A percentile compares a stretch with the other conserved stretches of the same genome.
These are phyloP conservation scores for Trichoderma atroviride DNA, from an alignment of 2,329 filamentous ascomycete genomes.

Conservation along the genomic window DNA sequence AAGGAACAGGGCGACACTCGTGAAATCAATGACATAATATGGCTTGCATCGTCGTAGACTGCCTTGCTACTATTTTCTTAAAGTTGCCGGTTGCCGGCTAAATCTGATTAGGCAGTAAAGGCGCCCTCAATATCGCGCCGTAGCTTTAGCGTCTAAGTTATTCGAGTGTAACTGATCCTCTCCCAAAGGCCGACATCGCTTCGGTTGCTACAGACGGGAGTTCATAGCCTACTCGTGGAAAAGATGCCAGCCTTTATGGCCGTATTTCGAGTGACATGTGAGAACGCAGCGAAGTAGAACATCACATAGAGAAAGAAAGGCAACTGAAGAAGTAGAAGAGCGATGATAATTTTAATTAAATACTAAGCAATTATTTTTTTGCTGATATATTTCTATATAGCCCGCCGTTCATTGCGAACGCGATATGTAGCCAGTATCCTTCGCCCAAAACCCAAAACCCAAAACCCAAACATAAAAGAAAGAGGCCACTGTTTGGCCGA, in stretches of 20 bases:
- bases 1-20: neutral
- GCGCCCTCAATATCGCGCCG: slow-evolving; percentile 4
- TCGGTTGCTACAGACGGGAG: neutral
- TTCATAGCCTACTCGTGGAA: neutral
- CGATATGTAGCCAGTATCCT: neutral
- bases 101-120: slow-evolving; percentile 14
- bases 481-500: neutral
- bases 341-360: slow-evolving; percentile 8
- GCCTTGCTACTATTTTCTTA: neutral
- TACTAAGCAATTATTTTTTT: slow-evolving; percentile 10
- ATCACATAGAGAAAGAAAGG: neutral
- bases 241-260: neutral
- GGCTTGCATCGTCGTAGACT: neutral
- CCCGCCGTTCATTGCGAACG: neutral
- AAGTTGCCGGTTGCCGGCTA: neutral
- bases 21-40: slow-evolving; percentile 3
- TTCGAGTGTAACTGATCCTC: neutral
- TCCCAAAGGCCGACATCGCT: slow-evolving; percentile 5
- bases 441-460: neutral
- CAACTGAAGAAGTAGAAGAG: neutral
- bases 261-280: neutral
- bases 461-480: neutral
- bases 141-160: neutral
- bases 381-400: slow-evolving; percentile 6
- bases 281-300: neutral